Percentiles rank a stretch among this genome's conserved stretches.
Evolutionary conservation across 768 basidiomycete genomes (phyloP).

Genomic region (Pilatotrama ljubarskyi): DNA sequence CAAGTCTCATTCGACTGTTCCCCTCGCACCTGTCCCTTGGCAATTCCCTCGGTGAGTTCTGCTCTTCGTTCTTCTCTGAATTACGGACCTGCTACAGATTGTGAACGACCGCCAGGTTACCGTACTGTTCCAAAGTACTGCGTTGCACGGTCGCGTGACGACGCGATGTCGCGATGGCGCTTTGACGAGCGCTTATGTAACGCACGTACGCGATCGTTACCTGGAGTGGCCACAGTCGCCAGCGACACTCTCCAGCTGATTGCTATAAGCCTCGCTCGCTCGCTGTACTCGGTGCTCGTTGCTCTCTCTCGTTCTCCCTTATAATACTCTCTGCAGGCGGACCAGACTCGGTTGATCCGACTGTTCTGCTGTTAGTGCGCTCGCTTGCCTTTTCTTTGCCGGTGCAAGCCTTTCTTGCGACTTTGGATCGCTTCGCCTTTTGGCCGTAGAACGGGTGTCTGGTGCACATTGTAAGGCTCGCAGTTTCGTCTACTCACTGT

Average conservation of each 20-base stretch:
- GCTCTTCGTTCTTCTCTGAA: no score
- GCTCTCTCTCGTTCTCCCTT: slow-evolving; percentile 17
- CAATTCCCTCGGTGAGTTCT: background rate
- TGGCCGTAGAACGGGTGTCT: slow-evolving; percentile 14
- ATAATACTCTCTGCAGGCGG: slow-evolving; percentile 15
- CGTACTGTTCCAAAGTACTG: no score
- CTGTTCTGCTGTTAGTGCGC: slow-evolving; percentile 6
- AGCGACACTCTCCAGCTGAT: slow-evolving; percentile 7
- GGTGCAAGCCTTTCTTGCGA: background rate
- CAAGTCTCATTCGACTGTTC: no score
- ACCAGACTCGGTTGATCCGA: slow-evolving; percentile 26
- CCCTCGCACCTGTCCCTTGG: background rate
- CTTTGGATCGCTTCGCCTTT: background rate
- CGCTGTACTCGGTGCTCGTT: background rate
- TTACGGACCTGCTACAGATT: no score
- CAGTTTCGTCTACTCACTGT: background rate
- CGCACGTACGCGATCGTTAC: background rate
- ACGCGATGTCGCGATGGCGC: background rate
- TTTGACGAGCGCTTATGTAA: slow-evolving; percentile 2
- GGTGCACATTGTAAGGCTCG: slow-evolving; percentile 7
- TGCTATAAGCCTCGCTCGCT: slow-evolving; percentile 6
- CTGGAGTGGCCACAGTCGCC: slow-evolving; percentile 1
- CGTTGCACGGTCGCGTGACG: background rate
- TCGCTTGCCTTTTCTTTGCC: background rate
- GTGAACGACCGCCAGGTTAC: no score